Evolutionary conservation across 2,329 filamentous ascomycete species (phyloP), one percentile per base, ranked within the genome.

Genomic region (Aureobasidium sp.): DNA sequence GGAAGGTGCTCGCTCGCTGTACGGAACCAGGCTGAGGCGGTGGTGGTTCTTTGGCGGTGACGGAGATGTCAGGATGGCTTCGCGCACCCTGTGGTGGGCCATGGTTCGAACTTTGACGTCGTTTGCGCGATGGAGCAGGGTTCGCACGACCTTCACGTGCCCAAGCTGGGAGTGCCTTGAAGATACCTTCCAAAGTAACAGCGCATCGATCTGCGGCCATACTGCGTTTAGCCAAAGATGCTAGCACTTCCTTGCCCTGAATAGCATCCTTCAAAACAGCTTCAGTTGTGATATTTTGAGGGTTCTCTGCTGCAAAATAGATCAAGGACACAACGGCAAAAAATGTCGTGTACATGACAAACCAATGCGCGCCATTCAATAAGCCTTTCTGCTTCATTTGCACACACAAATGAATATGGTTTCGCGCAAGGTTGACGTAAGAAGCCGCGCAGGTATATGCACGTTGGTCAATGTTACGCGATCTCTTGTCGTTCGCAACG

Each of bases 121-220:
- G 81, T 66, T 81, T 77, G 62, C 76, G 78, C 36, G 74, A 74
- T n/a, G 75, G 72, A 8, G 67, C 61, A 11, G 76, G 71, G 49
- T 76, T 76, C 16, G 71, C 66, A 27, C 76, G 75, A 51, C 74
- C 78, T 62, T 80, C 76, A 37, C 83, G 78, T 67, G 73, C 69
- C 71, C 72, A 75, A 34, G 70, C 86, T 1, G 92, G 91, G 1
- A 97, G 76, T 69, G 91, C 85, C 63, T 94, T 89, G 71, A 97
- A 97, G 8, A 97, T 81, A 53, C 81, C 81, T 90, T 85, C 83
- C 32, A 99, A 80, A 44, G 90, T 88, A 49, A 80, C 81, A 1
- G 89, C 90, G 69, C 95, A 94, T 64, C 90, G 82, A 71, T 97
- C 91, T 3, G 94, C 94, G 39, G 92, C 91, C 80, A 95, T 82